Evolutionary conservation across 1,139 yeast genomes (phyloP).

Genomic region (Suhomyces terraborum): DNA sequence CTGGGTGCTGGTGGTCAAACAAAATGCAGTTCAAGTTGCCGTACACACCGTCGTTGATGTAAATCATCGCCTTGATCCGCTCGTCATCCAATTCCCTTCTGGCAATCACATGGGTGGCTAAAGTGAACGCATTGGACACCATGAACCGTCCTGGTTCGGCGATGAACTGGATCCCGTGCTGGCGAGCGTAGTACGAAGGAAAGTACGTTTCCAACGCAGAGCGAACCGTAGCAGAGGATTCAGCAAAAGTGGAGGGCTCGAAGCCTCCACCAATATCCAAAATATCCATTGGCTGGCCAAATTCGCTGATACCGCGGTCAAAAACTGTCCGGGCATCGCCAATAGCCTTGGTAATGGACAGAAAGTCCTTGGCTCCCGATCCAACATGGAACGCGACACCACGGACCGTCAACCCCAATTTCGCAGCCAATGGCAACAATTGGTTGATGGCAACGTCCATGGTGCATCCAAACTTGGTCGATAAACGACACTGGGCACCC

Average conservation of each 20-base stretch:
- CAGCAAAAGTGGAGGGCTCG: slow-evolving; percentile 63
- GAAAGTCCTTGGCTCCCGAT: slow-evolving; percentile 82
- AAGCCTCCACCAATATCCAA: slow-evolving; percentile 97
- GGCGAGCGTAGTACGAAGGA: slow-evolving; percentile 40
- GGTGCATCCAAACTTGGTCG: slow-evolving; percentile 88
- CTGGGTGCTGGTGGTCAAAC: slow-evolving; percentile 87
- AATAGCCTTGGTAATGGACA: slow-evolving; percentile 70
- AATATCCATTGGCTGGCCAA: slow-evolving; percentile 42
- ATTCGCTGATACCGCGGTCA: slow-evolving; percentile 49
- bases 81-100: slow-evolving; percentile 59
- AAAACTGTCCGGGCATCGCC: slow-evolving; percentile 73
- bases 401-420: slow-evolving; percentile 60
- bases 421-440: slow-evolving; percentile 63
- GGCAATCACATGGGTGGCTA: slow-evolving; percentile 84
- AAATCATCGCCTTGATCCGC: slow-evolving; percentile 50
- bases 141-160: slow-evolving; percentile 96
- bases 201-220: slow-evolving; percentile 59
- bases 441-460: slow-evolving; percentile 51
- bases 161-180: slow-evolving; percentile 55
- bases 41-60: slow-evolving; percentile 92
- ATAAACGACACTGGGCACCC: slow-evolving; percentile 80
- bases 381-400: slow-evolving; percentile 98
- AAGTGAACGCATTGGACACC: slow-evolving; percentile 82
- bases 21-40: slow-evolving; percentile 93
- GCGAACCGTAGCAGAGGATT: slow-evolving; percentile 62